Base-by-base conservation (phyloP, 2,329 filamentous ascomycete species). In the Fusarium udum region DNA sequence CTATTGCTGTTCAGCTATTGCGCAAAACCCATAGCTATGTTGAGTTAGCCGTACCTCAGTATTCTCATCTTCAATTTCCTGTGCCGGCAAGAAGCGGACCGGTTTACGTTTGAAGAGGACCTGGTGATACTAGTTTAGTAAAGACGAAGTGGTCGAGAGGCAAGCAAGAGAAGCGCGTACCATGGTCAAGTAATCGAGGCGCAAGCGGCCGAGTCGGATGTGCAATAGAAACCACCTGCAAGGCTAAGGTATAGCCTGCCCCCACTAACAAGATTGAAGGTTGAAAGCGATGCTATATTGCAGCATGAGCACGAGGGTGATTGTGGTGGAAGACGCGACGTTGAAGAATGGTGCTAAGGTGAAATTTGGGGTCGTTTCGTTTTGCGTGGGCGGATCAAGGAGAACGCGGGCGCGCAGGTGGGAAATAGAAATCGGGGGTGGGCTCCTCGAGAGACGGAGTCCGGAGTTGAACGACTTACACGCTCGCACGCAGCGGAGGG, bases 81-180 rank as follows among this genome's bases (percentile, higher is more conserved):
- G 92, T 53, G 88, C 87, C 56, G 92, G 88, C 75, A 95, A 86
- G 81, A 94, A 93, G 84, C 93, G 91, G 80, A 98, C 95, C 64
- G 95, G 95, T 84, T 98, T 98, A 79, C 96, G 91, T 86, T 98
- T 98, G 84, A 93, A 98, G 74, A 97, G 89, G 77, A 99, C 95
- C 95, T 98, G 66, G 37, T 52, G 32, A 63, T 37, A 42, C 15
- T 26, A 31, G 40, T 57, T 73, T 37, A 72, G 72, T 48, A 36
- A 67, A 64, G 64, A 57, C n/a, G 48, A 42, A 32, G 46, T 46
- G 61, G 55, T n/a, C 28, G 14, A 49, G 15, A 51, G 26, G 56
- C 11, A 59, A 52, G 31, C 31, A 32, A 20, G 34, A 45, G 37
- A 53, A 61, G 59, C 43, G 49, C 58, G 61, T 76, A 78, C 76